A percentile compares a stretch with the other conserved stretches of the same genome.
These are phyloP conservation scores for Collybia sordida DNA, from an alignment of 768 basidiomycete genomes.

Conservation along the genomic window DNA sequence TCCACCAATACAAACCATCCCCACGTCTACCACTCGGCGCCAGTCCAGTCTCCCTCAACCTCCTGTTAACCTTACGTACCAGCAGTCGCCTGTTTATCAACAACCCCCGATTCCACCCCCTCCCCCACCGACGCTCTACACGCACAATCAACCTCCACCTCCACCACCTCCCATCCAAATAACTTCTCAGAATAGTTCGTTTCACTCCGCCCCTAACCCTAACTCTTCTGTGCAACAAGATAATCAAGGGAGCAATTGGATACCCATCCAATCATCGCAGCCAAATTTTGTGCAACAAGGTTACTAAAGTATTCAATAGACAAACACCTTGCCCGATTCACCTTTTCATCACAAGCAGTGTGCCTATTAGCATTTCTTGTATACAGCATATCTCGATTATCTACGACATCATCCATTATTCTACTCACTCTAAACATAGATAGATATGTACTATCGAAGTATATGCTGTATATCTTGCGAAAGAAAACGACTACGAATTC, in stretches of 20 bases:
- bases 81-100: constrained; percentile 22
- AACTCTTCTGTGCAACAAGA: constrained; percentile 35
- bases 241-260: constrained; percentile 33
- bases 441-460: constrained; percentile 5
- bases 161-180: constrained; percentile 33
- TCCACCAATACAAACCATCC: constrained; percentile 30
- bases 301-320: constrained; percentile 6
- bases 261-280: constrained; percentile 19
- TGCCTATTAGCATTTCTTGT: background rate
- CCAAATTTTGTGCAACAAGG: constrained; percentile 28
- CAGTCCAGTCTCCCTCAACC: constrained; percentile 53
- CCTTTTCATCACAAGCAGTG: background rate
- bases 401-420: background rate
- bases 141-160: constrained; percentile 25
- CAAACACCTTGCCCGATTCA: background rate
- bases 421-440: constrained; percentile 3
- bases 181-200: constrained; percentile 13
- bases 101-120: constrained; percentile 39
- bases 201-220: constrained; percentile 39
- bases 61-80: constrained; percentile 40
- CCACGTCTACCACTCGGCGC: constrained; percentile 31
- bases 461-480: background rate
- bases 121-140: constrained; percentile 20
- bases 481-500: background rate
- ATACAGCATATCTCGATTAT: background rate